Evolutionary conservation across 495 filamentous ascomycete species (phyloP).

Genomic region (Letharia columbiana): DNA sequence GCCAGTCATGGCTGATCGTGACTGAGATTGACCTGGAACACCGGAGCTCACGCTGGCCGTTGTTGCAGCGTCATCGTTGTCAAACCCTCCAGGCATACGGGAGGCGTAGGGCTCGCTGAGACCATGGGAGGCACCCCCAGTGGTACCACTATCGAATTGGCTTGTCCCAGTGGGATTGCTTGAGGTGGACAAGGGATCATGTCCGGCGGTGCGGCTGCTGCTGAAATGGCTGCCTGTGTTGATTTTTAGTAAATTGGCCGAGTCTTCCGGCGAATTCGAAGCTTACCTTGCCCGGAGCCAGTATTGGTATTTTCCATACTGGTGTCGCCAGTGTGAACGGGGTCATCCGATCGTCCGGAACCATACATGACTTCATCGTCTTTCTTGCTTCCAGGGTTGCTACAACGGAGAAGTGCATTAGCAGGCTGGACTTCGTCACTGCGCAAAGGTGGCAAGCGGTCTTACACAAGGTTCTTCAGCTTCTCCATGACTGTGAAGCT

Average conservation of each 20-base stretch:
- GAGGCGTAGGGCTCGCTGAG: conserved; percentile 18
- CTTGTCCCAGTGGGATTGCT: conserved; percentile 15
- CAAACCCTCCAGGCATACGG: conserved; percentile 24
- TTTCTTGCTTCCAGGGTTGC: conserved; percentile 32
- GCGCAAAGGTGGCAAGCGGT: conserved; percentile 12
- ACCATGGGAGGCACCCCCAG: conserved; percentile 7
- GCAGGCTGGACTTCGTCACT: conserved; percentile 9
- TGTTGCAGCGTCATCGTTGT: conserved; percentile 25
- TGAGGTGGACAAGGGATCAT: conserved; percentile 17
- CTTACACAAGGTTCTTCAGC: conserved; percentile 40
- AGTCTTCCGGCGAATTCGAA: no score
- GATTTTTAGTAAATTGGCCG: not conserved
- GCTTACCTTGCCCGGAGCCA: conserved; percentile 23
- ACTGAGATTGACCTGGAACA: conserved; percentile 33
- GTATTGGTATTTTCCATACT: conserved; percentile 5
- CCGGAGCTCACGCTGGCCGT: conserved; percentile 42
- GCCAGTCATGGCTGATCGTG: conserved; percentile 22
- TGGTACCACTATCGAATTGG: conserved; percentile 3
- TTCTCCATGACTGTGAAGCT: conserved; percentile 23
- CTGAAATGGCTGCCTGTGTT: conserved; percentile 24
- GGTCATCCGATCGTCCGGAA: conserved; percentile 29
- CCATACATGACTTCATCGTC: conserved; percentile 37
- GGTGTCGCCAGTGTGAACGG: conserved; percentile 24
- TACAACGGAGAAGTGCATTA: conserved; percentile 19
- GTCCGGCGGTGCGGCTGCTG: conserved; percentile 16